Evolutionary conservation across 1,139 yeast species (phyloP).

Genomic region (Suhomyces bolitotheri): DNA sequence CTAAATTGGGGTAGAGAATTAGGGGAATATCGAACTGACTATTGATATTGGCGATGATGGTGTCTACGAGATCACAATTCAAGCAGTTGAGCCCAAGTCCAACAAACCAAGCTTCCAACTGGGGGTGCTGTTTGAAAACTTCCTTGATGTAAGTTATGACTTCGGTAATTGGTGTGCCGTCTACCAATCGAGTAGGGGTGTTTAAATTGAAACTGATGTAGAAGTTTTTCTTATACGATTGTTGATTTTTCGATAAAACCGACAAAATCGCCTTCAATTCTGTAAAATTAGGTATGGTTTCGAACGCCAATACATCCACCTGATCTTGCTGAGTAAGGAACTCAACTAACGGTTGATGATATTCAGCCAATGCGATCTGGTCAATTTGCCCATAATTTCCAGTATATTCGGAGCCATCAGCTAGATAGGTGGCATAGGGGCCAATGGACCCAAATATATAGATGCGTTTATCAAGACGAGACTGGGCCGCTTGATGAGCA

Average conservation of each 20-base stretch:
- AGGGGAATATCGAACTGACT: slow-evolving; percentile 26
- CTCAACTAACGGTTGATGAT: slow-evolving; percentile 51
- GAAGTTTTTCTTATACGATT: slow-evolving; percentile 23
- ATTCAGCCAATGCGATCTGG: slow-evolving; percentile 34
- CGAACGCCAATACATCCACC: slow-evolving; percentile 60
- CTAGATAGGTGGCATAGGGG: slow-evolving; percentile 67
- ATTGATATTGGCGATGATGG: slow-evolving; percentile 21
- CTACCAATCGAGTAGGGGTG: slow-evolving; percentile 26
- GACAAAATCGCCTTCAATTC: slow-evolving; percentile 46
- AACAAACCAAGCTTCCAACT: slow-evolving; percentile 20
- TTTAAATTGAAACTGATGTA: slow-evolving; percentile 34
- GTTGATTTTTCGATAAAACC: slow-evolving; percentile 19
- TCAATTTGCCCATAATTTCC: slow-evolving; percentile 52
- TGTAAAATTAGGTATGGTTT: slow-evolving; percentile 59
- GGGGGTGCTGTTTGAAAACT: slow-evolving; percentile 14
- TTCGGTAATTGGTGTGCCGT: slow-evolving; percentile 32
- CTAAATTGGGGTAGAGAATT: slow-evolving; percentile 58
- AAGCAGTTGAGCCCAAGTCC: slow-evolving; percentile 47
- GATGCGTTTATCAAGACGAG: slow-evolving; percentile 11
- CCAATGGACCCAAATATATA: slow-evolving; percentile 64
- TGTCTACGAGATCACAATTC: slow-evolving; percentile 25
- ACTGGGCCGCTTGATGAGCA: slow-evolving; percentile 36
- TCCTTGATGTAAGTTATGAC: slow-evolving; percentile 22
- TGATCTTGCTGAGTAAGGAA: slow-evolving; percentile 34
- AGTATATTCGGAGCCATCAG: slow-evolving; percentile 68